Base-by-base conservation (phyloP, 1,284 basidiomycete genomes). In the Leccinum subrobustum region DNA sequence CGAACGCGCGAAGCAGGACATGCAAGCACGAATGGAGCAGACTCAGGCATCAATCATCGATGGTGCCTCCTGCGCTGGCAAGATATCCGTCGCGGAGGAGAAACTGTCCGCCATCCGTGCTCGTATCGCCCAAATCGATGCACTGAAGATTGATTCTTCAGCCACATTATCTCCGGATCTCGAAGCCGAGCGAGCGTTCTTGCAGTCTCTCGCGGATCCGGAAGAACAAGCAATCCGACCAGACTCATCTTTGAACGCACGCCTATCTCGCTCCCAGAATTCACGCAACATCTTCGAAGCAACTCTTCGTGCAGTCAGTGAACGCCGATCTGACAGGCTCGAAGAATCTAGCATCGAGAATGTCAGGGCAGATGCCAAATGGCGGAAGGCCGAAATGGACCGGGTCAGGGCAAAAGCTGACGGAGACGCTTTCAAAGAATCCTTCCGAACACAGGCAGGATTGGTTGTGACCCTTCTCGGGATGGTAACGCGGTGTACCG, bases 201-300 rank as follows among this genome's bases (percentile, higher is more conserved):
- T 97, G 23, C 79, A 81, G 59, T 81, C 86, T 31, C 79, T 97
- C 60, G 87, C 89, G 12, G 76, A 74, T 3, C 83, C 87, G 2
- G 91, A 95, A 70, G 92, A 95, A 69, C 79, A 85, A 52, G 82
- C 81, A 25, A 75, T 90, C 52, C 83, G 80, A 60, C 73, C 84
- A 6, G 84, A 87, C 62, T 88, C 89, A 4, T 71, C 82, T 0
- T 75, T 92, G 20, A 84, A 83, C 62, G 73, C 77, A 42, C 84
- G 87, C 50, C 73, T 93, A 18, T 83, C 86, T 67, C 84, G 86
- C 8, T 89, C 92, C 8, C 81, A 81, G 59, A 93, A 93, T 69
- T 87, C 92, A 12, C 82, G 81, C 55, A 86, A 87, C 37, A 90
- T 95, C 79, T 91, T 96, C 68, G 88, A 93, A 31, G 91, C 89